A percentile compares a stretch with the other conserved stretches of the same genome.
Evolutionary conservation across 2,329 filamentous ascomycete genomes (phyloP).

Genomic region (Colletotrichum abscissum): DNA sequence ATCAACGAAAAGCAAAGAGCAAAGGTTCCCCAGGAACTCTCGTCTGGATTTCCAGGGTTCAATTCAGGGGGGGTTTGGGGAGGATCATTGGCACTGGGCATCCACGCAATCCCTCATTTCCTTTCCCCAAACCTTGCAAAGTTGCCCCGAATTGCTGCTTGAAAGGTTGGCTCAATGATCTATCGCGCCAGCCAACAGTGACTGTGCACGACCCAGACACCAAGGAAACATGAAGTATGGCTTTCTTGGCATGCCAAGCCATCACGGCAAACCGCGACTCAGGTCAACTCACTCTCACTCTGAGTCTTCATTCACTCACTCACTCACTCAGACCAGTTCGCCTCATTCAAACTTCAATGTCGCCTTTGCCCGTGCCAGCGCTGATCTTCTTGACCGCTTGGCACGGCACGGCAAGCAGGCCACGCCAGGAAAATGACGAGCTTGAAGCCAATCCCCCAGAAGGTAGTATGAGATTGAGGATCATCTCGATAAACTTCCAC

Average conservation of each 20-base stretch:
- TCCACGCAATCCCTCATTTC: not conserved
- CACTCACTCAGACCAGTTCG: not conserved
- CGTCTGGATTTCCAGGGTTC: not conserved
- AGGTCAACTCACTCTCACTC: not conserved
- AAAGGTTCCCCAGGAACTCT: not conserved
- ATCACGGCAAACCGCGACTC: not conserved
- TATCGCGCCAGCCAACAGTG: not conserved
- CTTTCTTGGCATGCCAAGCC: not conserved
- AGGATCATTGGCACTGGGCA: not conserved
- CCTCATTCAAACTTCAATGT: not conserved
- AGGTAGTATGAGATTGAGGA: not conserved
- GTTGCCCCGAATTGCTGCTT: not conserved
- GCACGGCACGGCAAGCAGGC: not conserved
- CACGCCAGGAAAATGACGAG: not conserved
- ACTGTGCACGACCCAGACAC: not conserved
- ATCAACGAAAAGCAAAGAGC: not conserved
- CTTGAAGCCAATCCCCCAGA: not conserved
- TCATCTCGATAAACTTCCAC: not conserved
- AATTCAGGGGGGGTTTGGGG: not conserved
- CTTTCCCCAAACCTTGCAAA: not conserved
- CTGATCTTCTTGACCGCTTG: not conserved
- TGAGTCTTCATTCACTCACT: not conserved
- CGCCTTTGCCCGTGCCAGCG: not conserved
- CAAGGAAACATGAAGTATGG: not conserved
- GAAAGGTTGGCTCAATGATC: not conserved